Conservation (phyloP, 805 yeast genomes). For the Wickerhamomyces strasburgensis region DNA sequence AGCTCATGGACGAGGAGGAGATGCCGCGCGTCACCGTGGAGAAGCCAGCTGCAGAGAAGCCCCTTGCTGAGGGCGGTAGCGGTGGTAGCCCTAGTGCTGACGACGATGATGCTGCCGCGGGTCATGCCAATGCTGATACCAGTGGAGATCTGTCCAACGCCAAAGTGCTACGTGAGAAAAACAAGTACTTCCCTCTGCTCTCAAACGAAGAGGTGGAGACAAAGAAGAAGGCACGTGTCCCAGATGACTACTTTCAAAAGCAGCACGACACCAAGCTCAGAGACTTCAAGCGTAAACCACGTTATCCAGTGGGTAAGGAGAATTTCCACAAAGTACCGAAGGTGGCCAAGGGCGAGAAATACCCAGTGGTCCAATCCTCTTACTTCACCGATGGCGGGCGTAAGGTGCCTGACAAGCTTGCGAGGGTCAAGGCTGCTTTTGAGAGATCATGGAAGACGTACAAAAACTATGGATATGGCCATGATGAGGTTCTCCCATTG, state of each 20-base stretch:
- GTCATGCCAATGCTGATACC: slow-evolving; percentile 4
- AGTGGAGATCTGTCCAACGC: slow-evolving; percentile 6
- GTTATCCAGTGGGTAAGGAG: slow-evolving; percentile 21
- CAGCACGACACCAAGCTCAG: slow-evolving; percentile 19
- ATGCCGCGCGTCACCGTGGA: slow-evolving; percentile 21
- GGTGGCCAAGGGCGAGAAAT: slow-evolving; percentile 10
- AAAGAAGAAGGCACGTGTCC: slow-evolving; percentile 10
- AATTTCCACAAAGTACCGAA: slow-evolving; percentile 21
- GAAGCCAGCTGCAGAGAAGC: no score
- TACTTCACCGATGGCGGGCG: slow-evolving; percentile 27
- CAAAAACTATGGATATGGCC: slow-evolving; percentile 38
- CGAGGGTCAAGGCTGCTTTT: slow-evolving; percentile 33
- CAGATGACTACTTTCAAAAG: slow-evolving; percentile 18
- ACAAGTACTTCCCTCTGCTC: slow-evolving; percentile 35
- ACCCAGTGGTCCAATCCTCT: slow-evolving; percentile 27
- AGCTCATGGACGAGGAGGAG: slow-evolving; percentile 21
- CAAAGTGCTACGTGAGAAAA: slow-evolving; percentile 26
- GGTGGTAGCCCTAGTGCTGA: not conserved
- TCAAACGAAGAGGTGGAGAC: slow-evolving; percentile 16
- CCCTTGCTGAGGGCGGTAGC: no score
- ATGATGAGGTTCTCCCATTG: slow-evolving; percentile 41
- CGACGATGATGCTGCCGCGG: slow-evolving; percentile 1
- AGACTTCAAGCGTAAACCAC: slow-evolving; percentile 16
- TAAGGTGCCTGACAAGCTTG: slow-evolving; percentile 24
- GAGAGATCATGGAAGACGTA: slow-evolving; percentile 40